A percentile compares a stretch with the other conserved stretches of the same genome.
phyloP scores from a whole-genome alignment of 768 basidiomycete genomes.

The Trametes sanguinea region DNA sequence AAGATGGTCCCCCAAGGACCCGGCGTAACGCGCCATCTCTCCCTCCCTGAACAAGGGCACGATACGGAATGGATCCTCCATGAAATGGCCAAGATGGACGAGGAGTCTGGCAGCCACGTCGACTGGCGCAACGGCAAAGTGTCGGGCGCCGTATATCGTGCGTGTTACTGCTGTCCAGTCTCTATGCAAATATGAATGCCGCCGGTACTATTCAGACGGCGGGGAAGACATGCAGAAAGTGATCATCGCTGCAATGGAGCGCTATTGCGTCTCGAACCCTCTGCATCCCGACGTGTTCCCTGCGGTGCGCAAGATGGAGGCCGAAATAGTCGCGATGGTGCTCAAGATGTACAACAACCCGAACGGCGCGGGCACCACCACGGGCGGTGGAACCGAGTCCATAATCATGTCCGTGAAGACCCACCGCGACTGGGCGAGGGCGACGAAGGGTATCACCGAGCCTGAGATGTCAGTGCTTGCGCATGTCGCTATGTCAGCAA shows the following conservation, averaged over 20 bases:
- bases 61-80: conserved; percentile 70
- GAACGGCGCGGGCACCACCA: conserved; percentile 87
- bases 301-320: conserved; percentile 94
- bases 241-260: conserved; percentile 77
- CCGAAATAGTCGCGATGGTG: conserved; percentile 89
- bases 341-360: conserved; percentile 84
- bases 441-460: conserved; percentile 81
- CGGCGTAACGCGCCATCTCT: conserved; percentile 62
- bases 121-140: conserved; percentile 75
- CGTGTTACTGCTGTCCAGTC: conserved; percentile 30
- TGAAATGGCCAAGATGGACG: conserved; percentile 83
- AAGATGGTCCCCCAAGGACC: conserved; percentile 67
- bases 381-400: conserved; percentile 93
- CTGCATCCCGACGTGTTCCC: conserved; percentile 95
- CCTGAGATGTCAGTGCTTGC: conserved; percentile 80
- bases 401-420: conserved; percentile 96
- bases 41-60: conserved; percentile 65
- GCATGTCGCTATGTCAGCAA: neutral
- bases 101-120: conserved; percentile 44
- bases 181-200: neutral
- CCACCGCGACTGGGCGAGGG: conserved; percentile 88
- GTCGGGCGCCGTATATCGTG: conserved; percentile 87
- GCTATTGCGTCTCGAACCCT: conserved; percentile 86
- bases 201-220: conserved; percentile 53
- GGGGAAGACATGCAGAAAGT: conserved; percentile 79